Conservation (phyloP, 495 filamentous ascomycete species). For the Neurospora cerealis region DNA sequence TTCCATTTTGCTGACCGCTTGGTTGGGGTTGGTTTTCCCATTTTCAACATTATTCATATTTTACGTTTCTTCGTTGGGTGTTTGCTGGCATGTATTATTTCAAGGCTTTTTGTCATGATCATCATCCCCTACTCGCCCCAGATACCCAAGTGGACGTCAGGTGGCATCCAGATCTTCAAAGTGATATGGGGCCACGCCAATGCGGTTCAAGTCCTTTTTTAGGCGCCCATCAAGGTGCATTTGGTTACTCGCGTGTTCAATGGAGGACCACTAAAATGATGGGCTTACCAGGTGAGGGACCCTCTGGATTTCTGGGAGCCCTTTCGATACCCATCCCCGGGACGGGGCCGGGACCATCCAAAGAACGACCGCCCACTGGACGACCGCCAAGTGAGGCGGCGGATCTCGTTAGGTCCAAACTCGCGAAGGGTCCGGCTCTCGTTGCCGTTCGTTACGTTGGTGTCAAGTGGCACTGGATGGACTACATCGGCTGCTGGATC, state of each 20-base stretch:
- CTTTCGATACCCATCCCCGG: neutral
- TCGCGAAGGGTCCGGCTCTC: neutral
- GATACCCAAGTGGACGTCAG: neutral
- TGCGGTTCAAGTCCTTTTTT: neutral
- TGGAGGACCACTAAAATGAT: neutral
- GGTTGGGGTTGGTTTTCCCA: neutral
- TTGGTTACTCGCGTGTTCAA: neutral
- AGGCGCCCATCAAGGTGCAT: neutral
- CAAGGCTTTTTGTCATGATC: neutral
- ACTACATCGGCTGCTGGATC: neutral
- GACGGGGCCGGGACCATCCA: neutral
- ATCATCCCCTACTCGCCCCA: neutral
- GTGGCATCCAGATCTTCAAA: neutral
- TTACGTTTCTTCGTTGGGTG: neutral
- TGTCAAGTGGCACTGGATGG: neutral
- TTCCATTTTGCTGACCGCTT: neutral
- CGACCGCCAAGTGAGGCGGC: neutral
- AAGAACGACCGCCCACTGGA: neutral
- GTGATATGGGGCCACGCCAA: neutral
- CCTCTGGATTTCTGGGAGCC: neutral
- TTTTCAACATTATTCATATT: neutral
- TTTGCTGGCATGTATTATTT: neutral
- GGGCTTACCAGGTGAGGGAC: neutral
- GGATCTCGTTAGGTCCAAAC: neutral
- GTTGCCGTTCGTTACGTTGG: neutral